Conservation (phyloP, 1,284 basidiomycete genomes). For the Microbotryum intermedium region DNA sequence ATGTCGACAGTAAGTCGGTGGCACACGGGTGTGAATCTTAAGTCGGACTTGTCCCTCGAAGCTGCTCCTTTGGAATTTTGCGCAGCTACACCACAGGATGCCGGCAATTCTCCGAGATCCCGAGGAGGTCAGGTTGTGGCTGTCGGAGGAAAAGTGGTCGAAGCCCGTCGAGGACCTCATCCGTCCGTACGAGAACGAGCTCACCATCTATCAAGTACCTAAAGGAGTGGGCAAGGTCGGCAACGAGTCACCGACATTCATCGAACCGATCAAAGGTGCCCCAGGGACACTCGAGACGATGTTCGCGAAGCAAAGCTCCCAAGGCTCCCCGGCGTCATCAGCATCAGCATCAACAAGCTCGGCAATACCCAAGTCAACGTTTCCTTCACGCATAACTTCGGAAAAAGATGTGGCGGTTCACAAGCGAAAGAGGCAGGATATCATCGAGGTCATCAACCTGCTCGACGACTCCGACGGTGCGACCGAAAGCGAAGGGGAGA, state of each 20-base stretch:
- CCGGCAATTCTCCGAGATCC: constrained; percentile 68
- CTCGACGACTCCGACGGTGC: no score
- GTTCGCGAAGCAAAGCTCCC: no score
- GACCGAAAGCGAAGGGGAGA: no score
- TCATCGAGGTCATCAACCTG: no score
- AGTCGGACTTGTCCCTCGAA: constrained; percentile 49
- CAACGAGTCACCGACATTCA: constrained; percentile 67
- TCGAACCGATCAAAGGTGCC: constrained; percentile 38
- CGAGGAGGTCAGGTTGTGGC: constrained; percentile 61
- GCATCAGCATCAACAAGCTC: no score
- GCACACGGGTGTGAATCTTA: no score
- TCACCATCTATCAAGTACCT: constrained; percentile 79
- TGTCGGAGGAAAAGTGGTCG: constrained; percentile 56
- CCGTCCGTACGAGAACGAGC: constrained; percentile 54
- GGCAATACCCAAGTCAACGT: no score
- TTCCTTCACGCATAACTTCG: no score
- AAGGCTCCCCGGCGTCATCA: no score
- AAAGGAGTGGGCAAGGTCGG: constrained; percentile 87
- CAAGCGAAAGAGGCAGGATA: no score
- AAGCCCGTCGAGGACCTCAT: constrained; percentile 55
- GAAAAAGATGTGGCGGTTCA: no score
- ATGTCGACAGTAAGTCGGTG: constrained; percentile 18
- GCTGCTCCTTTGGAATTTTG: constrained; percentile 48
- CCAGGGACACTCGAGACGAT: constrained; percentile 9
- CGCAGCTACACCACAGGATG: constrained; percentile 72